Conservation (phyloP, 129 eudicot genomes). For the Sambucus nigra region DNA sequence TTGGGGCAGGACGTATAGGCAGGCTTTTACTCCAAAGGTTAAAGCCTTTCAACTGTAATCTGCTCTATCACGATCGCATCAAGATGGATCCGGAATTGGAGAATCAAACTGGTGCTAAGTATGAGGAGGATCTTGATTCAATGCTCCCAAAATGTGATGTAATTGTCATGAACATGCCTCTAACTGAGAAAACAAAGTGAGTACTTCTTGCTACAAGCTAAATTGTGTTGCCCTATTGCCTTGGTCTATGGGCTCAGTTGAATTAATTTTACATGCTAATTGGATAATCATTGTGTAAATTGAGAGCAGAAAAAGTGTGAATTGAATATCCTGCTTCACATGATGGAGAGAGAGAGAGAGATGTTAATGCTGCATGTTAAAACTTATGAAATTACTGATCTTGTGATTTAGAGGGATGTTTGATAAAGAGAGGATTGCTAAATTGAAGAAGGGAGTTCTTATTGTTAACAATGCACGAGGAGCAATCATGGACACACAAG, state of each 20-base stretch:
- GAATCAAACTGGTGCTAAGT: slow-evolving; percentile 66
- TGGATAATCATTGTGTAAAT: not conserved
- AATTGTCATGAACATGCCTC: slow-evolving; percentile 77
- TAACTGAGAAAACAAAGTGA: slow-evolving; percentile 93
- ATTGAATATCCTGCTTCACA: not conserved
- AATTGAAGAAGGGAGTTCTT: slow-evolving; percentile 88
- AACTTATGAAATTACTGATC: not conserved
- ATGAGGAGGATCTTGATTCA: slow-evolving; percentile 84
- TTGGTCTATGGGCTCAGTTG: not conserved
- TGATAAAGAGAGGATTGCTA: slow-evolving; percentile 73
- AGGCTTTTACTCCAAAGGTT: slow-evolving; percentile 77
- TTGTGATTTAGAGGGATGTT: slow-evolving; percentile 72
- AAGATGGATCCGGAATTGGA: slow-evolving; percentile 82
- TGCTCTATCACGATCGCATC: slow-evolving; percentile 82
- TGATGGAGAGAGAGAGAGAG: not conserved
- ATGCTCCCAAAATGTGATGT: slow-evolving; percentile 97
- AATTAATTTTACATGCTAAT: not conserved
- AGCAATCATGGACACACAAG: slow-evolving; percentile 99
- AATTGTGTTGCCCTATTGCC: not conserved
- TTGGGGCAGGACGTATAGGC: slow-evolving; percentile 95
- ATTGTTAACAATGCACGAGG: slow-evolving; percentile 98
- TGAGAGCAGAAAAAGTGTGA: not conserved
- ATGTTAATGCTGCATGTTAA: not conserved
- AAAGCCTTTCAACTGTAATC: slow-evolving; percentile 91
- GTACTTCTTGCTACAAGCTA: slow-evolving; percentile 13